Evolutionary conservation across 768 basidiomycete genomes (phyloP).

Genomic region (Termitomyces sp.): DNA sequence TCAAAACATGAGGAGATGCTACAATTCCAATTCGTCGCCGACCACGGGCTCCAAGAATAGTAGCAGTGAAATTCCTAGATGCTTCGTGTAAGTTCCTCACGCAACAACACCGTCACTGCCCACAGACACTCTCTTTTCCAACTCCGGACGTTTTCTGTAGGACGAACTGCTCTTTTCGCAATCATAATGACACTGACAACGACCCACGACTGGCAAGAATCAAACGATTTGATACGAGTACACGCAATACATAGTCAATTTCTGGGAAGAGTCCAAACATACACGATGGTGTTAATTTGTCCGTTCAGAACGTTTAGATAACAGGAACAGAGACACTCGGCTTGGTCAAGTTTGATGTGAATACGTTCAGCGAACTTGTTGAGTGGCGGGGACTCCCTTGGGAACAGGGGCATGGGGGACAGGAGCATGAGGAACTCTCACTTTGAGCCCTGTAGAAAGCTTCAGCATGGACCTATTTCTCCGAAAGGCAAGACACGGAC

Average conservation of each 20-base stretch:
- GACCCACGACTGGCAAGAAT: too few species aligned
- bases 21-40: not conserved
- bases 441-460: constrained; percentile 44
- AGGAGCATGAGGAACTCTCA: constrained; percentile 58
- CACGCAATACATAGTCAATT: not conserved
- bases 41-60: too few species aligned
- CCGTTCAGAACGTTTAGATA: not conserved
- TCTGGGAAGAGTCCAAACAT: not conserved
- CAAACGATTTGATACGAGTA: not conserved
- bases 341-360: not conserved
- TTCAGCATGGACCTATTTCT: not conserved
- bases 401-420: constrained; percentile 64
- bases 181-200: not conserved
- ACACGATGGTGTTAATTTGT: not conserved
- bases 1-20: too few species aligned
- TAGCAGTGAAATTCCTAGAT: too few species aligned
- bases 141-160: not conserved
- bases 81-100: too few species aligned
- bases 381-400: constrained; percentile 44
- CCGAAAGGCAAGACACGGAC: constrained; percentile 25
- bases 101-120: too few species aligned
- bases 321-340: too few species aligned
- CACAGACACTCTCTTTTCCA: not conserved
- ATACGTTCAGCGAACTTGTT: constrained; percentile 32
- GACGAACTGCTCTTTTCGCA: not conserved